phyloP scores from a whole-genome alignment of 116 monocot species.

The Trichopus zeylanicus region DNA sequence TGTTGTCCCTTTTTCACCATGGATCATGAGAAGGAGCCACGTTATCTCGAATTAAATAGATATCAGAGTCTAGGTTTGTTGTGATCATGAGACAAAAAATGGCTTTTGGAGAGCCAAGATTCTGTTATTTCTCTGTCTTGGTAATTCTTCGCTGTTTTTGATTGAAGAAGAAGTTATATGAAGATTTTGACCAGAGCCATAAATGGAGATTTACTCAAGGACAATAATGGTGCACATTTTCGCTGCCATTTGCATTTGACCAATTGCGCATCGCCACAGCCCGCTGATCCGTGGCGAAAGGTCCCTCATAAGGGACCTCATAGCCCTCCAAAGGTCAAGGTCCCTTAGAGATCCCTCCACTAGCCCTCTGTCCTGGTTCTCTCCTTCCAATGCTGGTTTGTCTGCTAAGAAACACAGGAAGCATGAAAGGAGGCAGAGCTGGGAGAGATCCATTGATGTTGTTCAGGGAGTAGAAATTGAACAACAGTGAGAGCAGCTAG shows the following conservation, averaged over 20 bases:
- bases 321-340: conserved; percentile 41
- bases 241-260: conserved; percentile 54
- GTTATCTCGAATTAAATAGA: background rate
- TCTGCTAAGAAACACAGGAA: conserved; percentile 11
- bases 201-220: background rate
- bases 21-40: background rate
- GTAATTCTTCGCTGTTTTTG: background rate
- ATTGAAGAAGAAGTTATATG: background rate
- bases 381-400: conserved; percentile 20
- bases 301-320: conserved; percentile 53
- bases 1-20: background rate
- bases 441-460: too few species aligned
- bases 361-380: conserved; percentile 41
- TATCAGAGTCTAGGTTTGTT: background rate
- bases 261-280: conserved; percentile 49
- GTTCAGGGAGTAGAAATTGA: conserved; percentile 14
- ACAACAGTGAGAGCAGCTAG: conserved; percentile 17
- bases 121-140: background rate
- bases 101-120: background rate
- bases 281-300: conserved; percentile 29
- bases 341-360: conserved; percentile 68
- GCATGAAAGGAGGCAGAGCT: too few species aligned
- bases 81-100: background rate
- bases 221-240: conserved; percentile 21
- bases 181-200: background rate